phyloP scores from a whole-genome alignment of 148 eudicot species.

The Euryodendron excelsum region DNA sequence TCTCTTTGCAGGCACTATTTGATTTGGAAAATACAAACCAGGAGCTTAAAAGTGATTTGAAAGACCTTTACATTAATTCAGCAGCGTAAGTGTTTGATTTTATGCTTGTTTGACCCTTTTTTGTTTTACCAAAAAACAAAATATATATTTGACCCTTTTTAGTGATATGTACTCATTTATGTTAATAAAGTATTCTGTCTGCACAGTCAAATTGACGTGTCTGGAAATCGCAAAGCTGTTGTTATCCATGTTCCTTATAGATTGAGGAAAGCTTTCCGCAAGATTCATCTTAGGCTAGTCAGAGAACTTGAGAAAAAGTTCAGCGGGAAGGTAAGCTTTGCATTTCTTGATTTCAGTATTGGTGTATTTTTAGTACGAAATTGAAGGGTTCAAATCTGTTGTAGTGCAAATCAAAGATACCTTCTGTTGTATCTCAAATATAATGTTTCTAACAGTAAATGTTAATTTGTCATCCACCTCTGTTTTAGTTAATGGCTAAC shows the following conservation, averaged over 20 bases:
- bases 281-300: constrained; percentile 67
- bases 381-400: neutral
- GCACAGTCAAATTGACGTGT: constrained; percentile 72
- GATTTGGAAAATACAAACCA: constrained; percentile 71
- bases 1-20: constrained; percentile 59
- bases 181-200: neutral
- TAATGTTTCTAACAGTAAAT: neutral
- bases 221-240: constrained; percentile 76
- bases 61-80: constrained; percentile 77
- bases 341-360: neutral
- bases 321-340: constrained; percentile 73
- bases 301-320: constrained; percentile 96
- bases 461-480: neutral
- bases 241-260: constrained; percentile 84
- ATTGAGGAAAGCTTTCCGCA: constrained; percentile 80
- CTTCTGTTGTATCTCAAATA: neutral
- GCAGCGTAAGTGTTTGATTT: constrained; percentile 47
- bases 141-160: no score
- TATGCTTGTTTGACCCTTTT: neutral
- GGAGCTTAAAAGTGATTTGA: constrained; percentile 72
- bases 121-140: no score
- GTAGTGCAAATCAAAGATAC: neutral
- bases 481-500: neutral
- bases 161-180: neutral
- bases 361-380: neutral